phyloP scores from a whole-genome alignment of 306 rosid species.

The barrel medic (Medicago truncatula) region MtrunA17r5.0-ANR NC_053044.1:2150501-2151000 shows the following conservation, averaged over 20 bases:
- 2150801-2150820: constrained; percentile 10
- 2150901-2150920: constrained; percentile 33
- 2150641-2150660: constrained; percentile 88
- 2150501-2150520: constrained; percentile 31
- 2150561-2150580: constrained; percentile 42
- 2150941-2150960: constrained; percentile 95
- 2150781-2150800: background rate
- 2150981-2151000: constrained; percentile 98
- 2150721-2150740: constrained; percentile 7
- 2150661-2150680: constrained; percentile 69
- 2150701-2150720: constrained; percentile 13
- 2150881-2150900: constrained; percentile 12
- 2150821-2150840: constrained; percentile 15
- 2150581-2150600: constrained; percentile 92
- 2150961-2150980: constrained; percentile 99
- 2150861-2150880: constrained; percentile 23
- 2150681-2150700: constrained; percentile 19
- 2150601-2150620: constrained; percentile 73
- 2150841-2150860: background rate
- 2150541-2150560: constrained; percentile 5
- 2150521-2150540: constrained; percentile 4
- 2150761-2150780: constrained; percentile 21
- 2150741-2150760: constrained; percentile 9
- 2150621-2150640: constrained; percentile 80
- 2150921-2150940: constrained; percentile 68